A percentile compares a stretch with the other conserved stretches of the same genome.
These are phyloP conservation scores for Pichia sp. DNA, from an alignment of 1,139 yeast genomes.

Conservation along the genomic window DNA sequence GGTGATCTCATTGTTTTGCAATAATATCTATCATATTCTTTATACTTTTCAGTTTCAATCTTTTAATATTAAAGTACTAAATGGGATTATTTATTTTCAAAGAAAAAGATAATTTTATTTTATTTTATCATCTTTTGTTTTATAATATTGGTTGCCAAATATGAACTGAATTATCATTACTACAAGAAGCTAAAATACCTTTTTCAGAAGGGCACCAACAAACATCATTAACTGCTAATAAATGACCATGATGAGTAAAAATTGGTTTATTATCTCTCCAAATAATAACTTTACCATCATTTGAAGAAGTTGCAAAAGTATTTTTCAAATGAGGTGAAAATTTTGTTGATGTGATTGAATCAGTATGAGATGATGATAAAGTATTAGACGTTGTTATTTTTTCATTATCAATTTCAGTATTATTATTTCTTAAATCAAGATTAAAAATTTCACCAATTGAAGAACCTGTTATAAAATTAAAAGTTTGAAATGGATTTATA, in stretches of 20 bases:
- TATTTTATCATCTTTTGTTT: too few species aligned
- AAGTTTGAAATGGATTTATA: conserved; percentile 13
- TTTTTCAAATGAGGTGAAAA: conserved; percentile 69
- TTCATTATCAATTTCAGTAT: too few species aligned
- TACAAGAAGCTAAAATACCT: conserved; percentile 76
- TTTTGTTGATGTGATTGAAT: conserved; percentile 59
- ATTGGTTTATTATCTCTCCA: conserved; percentile 51
- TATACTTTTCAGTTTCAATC: too few species aligned
- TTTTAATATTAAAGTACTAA: too few species aligned
- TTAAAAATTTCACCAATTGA: conserved; percentile 6
- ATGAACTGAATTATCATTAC: conserved; percentile 85
- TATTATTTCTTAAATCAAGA: conserved; percentile 11
- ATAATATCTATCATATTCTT: too few species aligned
- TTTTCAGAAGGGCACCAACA: conserved; percentile 81
- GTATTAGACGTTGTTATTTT: too few species aligned
- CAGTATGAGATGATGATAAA: conserved; percentile 55
- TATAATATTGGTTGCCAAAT: conserved; percentile 60
- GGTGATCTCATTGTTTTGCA: too few species aligned
- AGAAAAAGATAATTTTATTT: too few species aligned
- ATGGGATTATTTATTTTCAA: too few species aligned
- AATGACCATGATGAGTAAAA: conserved; percentile 87
- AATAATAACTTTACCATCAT: conserved; percentile 62
- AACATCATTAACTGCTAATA: conserved; percentile 79
- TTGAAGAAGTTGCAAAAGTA: conserved; percentile 65
- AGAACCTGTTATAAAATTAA: conserved; percentile 12